Base-by-base conservation (phyloP, 345 rosid species). In the Eucalyptus cloeziana region DNA sequence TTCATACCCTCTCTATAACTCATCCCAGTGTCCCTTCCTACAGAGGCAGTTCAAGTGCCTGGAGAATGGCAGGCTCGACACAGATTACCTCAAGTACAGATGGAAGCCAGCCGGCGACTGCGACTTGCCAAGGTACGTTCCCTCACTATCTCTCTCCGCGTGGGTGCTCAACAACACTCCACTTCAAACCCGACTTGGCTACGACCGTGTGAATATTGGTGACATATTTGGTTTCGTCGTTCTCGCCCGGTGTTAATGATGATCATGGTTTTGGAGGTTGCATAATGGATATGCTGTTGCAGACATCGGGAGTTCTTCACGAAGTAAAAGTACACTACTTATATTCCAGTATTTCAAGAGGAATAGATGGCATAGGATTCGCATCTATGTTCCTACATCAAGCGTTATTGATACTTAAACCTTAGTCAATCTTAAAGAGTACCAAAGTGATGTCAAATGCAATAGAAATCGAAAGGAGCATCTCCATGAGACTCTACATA, bases 21-120 rank as follows among this genome's bases (percentile, higher is more conserved):
- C 92, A 11, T 25, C 87, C 31, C 56, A 64, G 24, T 95, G 96
- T 88, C 94, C 95, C 13, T 95, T 95, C 90, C 69, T 94, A 8
- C 93, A 91, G 86, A 89, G 90, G 33, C 89, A 90, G 89, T 95
- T 95, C 86, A 88, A 92, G 49, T 95, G 96, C 87, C 93, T 71
- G 4, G 85, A 88, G 43, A 92, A 94, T 40, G 95, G 95, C 21
- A 90, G 96, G 16, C 92, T 92, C 9, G 97, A 95, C 88, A 19
- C n/a, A 7, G 87, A 62, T n/a, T 95, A 92, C 51, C 93, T 91
- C 89, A 92, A 91, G 31, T 95, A 93, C 49, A 91, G 94, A 88
- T 94, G 97, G 96, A 91, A 93, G 85, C 97, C 97, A 27, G 31
- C 33, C 44, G 87, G 76, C 27, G 15, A 3, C 5, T 93, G 95